A percentile compares a stretch with the other conserved stretches of the same genome.
These are phyloP conservation scores for Pseudocercospora macadamiae DNA, from an alignment of 2,329 filamentous ascomycete species.

Conservation along the genomic window DNA sequence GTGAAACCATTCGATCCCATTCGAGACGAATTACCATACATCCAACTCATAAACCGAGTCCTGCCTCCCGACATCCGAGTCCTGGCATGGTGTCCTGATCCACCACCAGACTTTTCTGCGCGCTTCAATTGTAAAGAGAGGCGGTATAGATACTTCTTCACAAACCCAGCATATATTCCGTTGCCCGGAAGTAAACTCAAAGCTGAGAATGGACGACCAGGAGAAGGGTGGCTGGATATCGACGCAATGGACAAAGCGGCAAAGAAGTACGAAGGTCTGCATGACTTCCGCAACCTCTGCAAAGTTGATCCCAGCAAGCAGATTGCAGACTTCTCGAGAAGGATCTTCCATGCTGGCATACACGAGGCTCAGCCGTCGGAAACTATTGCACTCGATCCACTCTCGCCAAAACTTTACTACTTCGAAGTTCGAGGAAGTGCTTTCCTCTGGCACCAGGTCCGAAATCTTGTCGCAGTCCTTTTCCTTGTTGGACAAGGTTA, in stretches of 20 bases:
- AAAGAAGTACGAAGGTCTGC: slow-evolving; percentile 74
- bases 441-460: slow-evolving; percentile 97
- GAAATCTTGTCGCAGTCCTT: slow-evolving; percentile 89
- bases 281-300: slow-evolving; percentile 98
- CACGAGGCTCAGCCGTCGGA: slow-evolving; percentile 58
- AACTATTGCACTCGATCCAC: slow-evolving; percentile 5
- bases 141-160: slow-evolving; percentile 97
- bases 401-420: slow-evolving; percentile 72
- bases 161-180: slow-evolving; percentile 82
- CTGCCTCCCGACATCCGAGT: slow-evolving; percentile 88
- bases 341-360: slow-evolving; percentile 79
- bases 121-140: slow-evolving; percentile 91
- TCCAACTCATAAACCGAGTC: slow-evolving; percentile 79
- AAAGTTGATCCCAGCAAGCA: slow-evolving; percentile 90
- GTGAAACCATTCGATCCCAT: slow-evolving; percentile 62
- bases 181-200: slow-evolving; percentile 44
- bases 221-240: slow-evolving; percentile 81
- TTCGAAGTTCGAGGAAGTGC: slow-evolving; percentile 88
- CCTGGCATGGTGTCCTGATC: slow-evolving; percentile 88
- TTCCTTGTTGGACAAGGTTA: slow-evolving; percentile 90
- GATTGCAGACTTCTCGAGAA: slow-evolving; percentile 77
- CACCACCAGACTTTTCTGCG: slow-evolving; percentile 79
- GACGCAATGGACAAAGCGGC: slow-evolving; percentile 83
- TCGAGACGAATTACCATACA: slow-evolving; percentile 81
- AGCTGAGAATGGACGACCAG: slow-evolving; percentile 21